Conservation (phyloP, 331 rosid species). For the Malus hybrid region DNA sequence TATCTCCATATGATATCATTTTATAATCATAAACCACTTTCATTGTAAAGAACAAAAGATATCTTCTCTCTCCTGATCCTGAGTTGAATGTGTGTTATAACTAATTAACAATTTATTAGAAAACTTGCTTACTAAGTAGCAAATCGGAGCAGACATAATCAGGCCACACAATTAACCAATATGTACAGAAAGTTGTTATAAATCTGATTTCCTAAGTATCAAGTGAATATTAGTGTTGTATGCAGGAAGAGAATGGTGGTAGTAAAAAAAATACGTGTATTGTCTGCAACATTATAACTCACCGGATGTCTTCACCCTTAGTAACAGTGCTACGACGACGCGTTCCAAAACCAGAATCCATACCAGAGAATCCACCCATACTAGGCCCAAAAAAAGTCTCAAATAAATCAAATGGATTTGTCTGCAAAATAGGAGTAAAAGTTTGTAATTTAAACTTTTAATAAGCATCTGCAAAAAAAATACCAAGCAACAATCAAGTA, state of each 20-base stretch:
- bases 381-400: constrained; percentile 91
- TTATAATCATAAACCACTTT: neutral
- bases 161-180: neutral
- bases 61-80: neutral
- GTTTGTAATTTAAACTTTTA: neutral
- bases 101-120: neutral
- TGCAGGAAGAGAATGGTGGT: neutral
- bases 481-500: too few relatives aligned
- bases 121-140: neutral
- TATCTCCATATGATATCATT: neutral
- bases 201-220: neutral
- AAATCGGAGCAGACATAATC: neutral
- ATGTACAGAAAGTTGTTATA: neutral
- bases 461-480: neutral
- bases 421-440: constrained; percentile 39
- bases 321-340: constrained; percentile 82
- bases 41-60: neutral
- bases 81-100: neutral
- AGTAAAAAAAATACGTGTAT: neutral
- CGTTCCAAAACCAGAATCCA: constrained; percentile 83
- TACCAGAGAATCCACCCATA: constrained; percentile 76
- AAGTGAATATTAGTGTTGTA: neutral
- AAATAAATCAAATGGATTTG: constrained; percentile 96
- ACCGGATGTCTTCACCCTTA: constrained; percentile 96
- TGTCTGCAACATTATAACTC: constrained; percentile 23